Evolutionary conservation across 768 basidiomycete genomes (phyloP).

Genomic region (Lactarius indigo): DNA sequence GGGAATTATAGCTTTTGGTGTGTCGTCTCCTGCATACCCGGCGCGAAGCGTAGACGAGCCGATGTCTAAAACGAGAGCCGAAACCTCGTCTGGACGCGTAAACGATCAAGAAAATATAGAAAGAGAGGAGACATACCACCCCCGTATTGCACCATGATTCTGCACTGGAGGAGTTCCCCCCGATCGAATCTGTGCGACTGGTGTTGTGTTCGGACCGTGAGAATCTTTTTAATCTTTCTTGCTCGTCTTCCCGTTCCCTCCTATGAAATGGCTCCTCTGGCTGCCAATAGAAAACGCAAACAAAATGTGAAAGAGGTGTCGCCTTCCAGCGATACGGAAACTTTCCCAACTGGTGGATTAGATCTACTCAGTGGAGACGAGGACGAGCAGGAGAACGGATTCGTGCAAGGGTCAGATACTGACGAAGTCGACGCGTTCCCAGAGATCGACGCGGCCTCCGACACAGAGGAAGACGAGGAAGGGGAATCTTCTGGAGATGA

Average conservation of each 20-base stretch:
- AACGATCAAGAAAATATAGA: neutral
- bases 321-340: constrained; percentile 27
- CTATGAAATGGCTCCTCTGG: constrained; percentile 34
- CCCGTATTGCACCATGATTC: constrained; percentile 76
- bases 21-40: constrained; percentile 96
- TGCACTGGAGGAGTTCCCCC: constrained; percentile 18
- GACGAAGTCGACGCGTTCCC: constrained; percentile 73
- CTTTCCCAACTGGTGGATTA: constrained; percentile 45
- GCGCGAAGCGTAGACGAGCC: constrained; percentile 87
- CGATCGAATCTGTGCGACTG: constrained; percentile 31
- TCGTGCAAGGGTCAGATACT: constrained; percentile 44
- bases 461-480: constrained; percentile 48
- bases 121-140: constrained; percentile 54
- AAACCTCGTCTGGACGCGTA: constrained; percentile 79
- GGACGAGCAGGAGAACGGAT: constrained; percentile 44
- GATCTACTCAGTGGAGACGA: constrained; percentile 80
- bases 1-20: constrained; percentile 88
- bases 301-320: constrained; percentile 42
- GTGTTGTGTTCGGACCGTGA: constrained; percentile 15
- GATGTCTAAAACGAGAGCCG: constrained; percentile 93
- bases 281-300: constrained; percentile 56
- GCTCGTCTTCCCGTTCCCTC: neutral
- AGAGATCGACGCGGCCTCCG: constrained; percentile 39
- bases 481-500: constrained; percentile 53
- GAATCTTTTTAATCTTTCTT: constrained; percentile 12